Evolutionary conservation across 2,329 filamentous ascomycete species (phyloP), one percentile per base, ranked within the genome.

Genomic region (Aspergillus thermomutatus): DNA sequence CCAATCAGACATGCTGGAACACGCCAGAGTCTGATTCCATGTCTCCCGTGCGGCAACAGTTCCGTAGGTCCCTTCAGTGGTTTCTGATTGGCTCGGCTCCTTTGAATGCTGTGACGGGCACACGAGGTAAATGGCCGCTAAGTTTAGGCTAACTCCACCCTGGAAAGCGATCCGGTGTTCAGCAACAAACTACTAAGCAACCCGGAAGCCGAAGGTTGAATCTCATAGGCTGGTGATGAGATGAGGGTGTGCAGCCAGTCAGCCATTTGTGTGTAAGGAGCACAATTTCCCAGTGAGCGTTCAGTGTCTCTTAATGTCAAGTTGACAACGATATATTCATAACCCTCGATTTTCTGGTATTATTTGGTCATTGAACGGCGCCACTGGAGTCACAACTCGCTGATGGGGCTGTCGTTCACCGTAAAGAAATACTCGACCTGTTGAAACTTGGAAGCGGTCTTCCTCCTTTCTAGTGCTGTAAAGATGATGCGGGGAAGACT

Each of bases 1-100:
- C n/a, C 43, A 46, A 46, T 23, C 43, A 46, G 17, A n/a, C 43
- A 23, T 23, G 19, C 11, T 14, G 21, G 4, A 46, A 23, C 21
- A 46, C 21, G 21, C 53, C 51, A 43, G 43, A 34, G 50, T 50
- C 48, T 26, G 49, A 58, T 23, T 26, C 50, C 50, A 51, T 54
- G 27, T 56, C 59, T 58, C 56, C 58, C 58, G 53, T 49, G 40
- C 55, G 45, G 55, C 40, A 37, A 21, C 31, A 34, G 52, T 31
- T 47, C 31, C 31, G 31, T 17, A n/a, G 14, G 31, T 37, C 31
- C 14, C 17, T 26, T 37, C 14, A 28, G 11, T 31, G 26, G 26
- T 47, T 41, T 17, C 3, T 40, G 43, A 54, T 46, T 46, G 43
- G 43, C 1, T 46, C 21, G 43, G 43, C 43, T 25, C 7, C 11